Percentiles rank a stretch among this genome's conserved stretches.
These are phyloP conservation scores for Arabidopsis suecica DNA, from an alignment of 345 rosid genomes.

Conservation along the genomic window DNA sequence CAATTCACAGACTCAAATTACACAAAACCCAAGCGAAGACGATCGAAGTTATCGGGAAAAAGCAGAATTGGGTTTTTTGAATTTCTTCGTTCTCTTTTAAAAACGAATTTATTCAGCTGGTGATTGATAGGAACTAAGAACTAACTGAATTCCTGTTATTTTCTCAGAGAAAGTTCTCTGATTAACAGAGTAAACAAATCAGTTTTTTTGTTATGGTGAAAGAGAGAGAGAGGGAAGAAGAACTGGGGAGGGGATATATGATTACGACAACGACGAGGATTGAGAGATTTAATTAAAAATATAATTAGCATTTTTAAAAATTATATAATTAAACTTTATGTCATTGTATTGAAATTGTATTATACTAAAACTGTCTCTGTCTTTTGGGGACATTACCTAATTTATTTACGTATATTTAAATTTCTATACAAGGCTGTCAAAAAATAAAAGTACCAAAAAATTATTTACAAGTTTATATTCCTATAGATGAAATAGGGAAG, in stretches of 20 bases:
- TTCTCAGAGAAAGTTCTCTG: conserved; percentile 6
- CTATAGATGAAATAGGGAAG: neutral
- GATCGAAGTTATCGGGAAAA: neutral
- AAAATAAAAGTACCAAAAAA: too few species aligned
- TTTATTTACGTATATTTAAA: neutral
- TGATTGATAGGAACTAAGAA: conserved; percentile 4
- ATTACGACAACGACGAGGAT: neutral
- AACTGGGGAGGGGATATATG: neutral
- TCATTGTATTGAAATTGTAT: neutral
- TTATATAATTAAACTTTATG: neutral
- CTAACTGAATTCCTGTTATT: neutral
- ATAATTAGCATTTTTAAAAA: neutral
- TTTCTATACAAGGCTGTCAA: too few species aligned
- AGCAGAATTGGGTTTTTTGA: neutral
- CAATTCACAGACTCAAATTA: conserved; percentile 6
- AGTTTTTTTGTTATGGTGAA: neutral
- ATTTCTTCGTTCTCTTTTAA: neutral
- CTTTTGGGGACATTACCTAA: neutral
- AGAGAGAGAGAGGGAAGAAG: neutral
- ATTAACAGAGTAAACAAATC: neutral
- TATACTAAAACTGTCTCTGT: neutral
- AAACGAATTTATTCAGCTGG: neutral
- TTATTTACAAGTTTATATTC: neutral
- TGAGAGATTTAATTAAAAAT: neutral
- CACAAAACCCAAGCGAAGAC: conserved; percentile 26